Percentiles rank a stretch among this genome's conserved stretches.
phyloP scores from a whole-genome alignment of 2,329 filamentous ascomycete species.

The Fusarium sp. region DNA sequence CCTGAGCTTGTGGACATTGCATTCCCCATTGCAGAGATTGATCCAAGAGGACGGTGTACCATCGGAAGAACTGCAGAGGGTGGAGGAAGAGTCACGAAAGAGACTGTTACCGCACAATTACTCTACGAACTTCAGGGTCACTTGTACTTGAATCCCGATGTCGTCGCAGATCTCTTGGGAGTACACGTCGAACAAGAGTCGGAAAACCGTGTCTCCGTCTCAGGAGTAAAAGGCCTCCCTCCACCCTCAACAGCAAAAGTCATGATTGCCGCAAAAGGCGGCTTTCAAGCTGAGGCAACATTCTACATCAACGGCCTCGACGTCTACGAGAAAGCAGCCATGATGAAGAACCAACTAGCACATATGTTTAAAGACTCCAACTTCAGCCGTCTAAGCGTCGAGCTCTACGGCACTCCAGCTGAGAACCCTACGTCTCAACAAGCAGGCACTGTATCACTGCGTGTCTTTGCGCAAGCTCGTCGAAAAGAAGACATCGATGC shows the following conservation, averaged over 20 bases:
- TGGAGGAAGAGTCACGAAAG: constrained; percentile 50
- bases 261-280: constrained; percentile 54
- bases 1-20: constrained; percentile 45
- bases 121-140: constrained; percentile 58
- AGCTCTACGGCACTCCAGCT: constrained; percentile 49
- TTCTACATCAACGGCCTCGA: constrained; percentile 56
- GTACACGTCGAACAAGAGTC: constrained; percentile 57
- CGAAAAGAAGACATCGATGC: constrained; percentile 47
- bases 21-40: constrained; percentile 52
- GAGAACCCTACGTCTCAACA: constrained; percentile 55
- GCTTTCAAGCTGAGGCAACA: constrained; percentile 57
- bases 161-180: constrained; percentile 50
- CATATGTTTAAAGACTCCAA: constrained; percentile 46
- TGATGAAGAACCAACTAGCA: constrained; percentile 53
- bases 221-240: constrained; percentile 39
- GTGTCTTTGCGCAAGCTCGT: constrained; percentile 57
- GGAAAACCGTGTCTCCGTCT: constrained; percentile 46
- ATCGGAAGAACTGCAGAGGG: constrained; percentile 49
- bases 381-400: constrained; percentile 49
- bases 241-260: constrained; percentile 49
- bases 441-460: constrained; percentile 58
- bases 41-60: constrained; percentile 44
- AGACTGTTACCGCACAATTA: constrained; percentile 50
- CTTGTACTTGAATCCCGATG: constrained; percentile 55
- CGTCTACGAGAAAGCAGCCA: constrained; percentile 52